Evolutionary conservation across 352 stramenopile species (phyloP), one percentile per base, ranked within the genome.

Genomic region (Phytophthora brassicae): DNA sequence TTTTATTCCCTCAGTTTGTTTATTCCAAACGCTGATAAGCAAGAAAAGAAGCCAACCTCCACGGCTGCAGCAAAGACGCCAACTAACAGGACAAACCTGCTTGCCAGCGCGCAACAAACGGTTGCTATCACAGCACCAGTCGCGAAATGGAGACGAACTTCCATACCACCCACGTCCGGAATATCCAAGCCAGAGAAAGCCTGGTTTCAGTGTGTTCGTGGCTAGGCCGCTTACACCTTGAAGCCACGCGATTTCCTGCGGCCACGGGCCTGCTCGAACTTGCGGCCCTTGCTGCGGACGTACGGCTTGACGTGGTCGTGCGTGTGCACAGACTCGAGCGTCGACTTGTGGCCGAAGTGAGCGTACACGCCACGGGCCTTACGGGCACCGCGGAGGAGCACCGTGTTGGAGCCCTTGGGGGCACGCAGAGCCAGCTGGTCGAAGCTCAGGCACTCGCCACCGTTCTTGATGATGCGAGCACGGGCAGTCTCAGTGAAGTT

Each of bases 261-360:
- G 92, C 97, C 97, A 98, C 98, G 97, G 67, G 98, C 98, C 63
- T 88, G 96, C 86, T 99, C 98, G 87, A 99, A 99, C 87, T 99
- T 99, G 85, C 97, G 92, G 75, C 98, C 98, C 77, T 98, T 99
- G 68, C 85, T 97, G 77, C 97, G 96, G 58, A 99, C 96, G 79
- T 98, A 99, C 48, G 98, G 98, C 90, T 99, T 99, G 87, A 99
- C 97, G 76, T 89, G 77, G 87, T 98, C 87, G 91, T 99, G 97
- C 28, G 97, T 99, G 88, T 99, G 95, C 57, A 98, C 90, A 74
- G 97, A 99, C 81, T 96, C 97, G 77, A 99, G 92, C 33, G 92
- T 97, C 64, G 93, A 97, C 64, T 88, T 89, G 86, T 99, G 97
- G 77, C 98, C 98, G 78, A 99, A 99, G 94, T 99, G 96, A 64